These are phyloP conservation scores for Colletotrichum orbiculare DNA, from an alignment of 2,329 filamentous ascomycete genomes.

Conservation along the genomic window DNA sequence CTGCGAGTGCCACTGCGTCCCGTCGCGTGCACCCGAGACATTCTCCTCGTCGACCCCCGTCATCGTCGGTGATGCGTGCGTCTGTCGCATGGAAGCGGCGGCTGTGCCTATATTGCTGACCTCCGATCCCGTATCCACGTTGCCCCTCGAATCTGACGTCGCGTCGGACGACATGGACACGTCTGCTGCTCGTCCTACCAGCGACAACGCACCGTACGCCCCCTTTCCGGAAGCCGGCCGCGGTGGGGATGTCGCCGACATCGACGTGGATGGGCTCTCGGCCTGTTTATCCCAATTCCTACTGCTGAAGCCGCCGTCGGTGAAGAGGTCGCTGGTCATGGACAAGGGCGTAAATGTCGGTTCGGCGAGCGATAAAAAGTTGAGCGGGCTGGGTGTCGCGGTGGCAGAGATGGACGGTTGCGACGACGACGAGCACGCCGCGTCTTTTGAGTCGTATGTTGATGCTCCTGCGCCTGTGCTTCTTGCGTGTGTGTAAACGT, in stretches of 20 bases:
- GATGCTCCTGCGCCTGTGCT: constrained; percentile 7
- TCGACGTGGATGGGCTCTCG: not conserved
- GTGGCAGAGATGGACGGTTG: constrained; percentile 37
- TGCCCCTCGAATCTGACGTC: constrained; percentile 1
- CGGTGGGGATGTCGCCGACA: not conserved
- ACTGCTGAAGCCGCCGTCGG: constrained; percentile 12
- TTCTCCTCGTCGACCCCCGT: constrained; percentile 5
- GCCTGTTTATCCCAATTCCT: constrained; percentile 1
- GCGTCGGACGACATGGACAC: not conserved
- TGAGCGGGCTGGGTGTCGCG: constrained; percentile 33
- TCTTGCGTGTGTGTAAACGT: constrained; percentile 1
- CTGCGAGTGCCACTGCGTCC: constrained; percentile 12
- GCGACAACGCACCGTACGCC: not conserved
- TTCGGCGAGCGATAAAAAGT: constrained; percentile 41
- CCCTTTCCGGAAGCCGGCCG: constrained; percentile 6
- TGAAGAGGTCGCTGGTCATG: constrained; percentile 41
- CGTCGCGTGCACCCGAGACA: constrained; percentile 34
- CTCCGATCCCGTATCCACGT: not conserved
- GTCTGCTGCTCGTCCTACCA: not conserved
- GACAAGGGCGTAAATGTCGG: constrained; percentile 46
- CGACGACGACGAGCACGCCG: constrained; percentile 18
- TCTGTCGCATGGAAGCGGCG: constrained; percentile 8
- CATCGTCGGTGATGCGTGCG: constrained; percentile 3
- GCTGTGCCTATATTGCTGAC: not conserved
- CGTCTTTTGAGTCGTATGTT: constrained; percentile 26